Conservation (phyloP, 768 basidiomycete genomes). For the Collybiopsis luxurians region DNA sequence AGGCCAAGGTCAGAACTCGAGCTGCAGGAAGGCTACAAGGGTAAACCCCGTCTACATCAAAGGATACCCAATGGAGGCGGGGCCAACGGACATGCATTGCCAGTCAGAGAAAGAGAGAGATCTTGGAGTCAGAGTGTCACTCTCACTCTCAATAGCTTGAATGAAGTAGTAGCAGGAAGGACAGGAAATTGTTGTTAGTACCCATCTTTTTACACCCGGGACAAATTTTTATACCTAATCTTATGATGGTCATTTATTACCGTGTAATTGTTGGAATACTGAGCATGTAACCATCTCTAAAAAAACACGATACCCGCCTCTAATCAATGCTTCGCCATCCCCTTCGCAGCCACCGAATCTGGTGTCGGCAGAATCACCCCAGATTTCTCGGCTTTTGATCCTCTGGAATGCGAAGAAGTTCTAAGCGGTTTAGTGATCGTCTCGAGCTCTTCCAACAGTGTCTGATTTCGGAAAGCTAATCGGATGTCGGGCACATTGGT, state of each 20-base stretch:
- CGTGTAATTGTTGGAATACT: no score
- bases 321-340: background rate
- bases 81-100: no score
- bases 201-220: no score
- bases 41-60: background rate
- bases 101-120: no score
- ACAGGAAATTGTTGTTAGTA: no score
- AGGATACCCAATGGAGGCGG: background rate
- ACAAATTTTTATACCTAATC: no score
- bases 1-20: no score
- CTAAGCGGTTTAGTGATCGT: conserved; percentile 44
- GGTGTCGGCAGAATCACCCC: background rate
- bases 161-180: background rate
- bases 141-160: background rate
- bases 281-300: no score
- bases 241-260: no score
- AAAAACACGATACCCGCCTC: no score
- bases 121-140: background rate
- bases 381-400: background rate
- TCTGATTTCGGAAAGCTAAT: conserved; percentile 87
- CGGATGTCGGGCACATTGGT: conserved; percentile 97
- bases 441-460: conserved; percentile 80
- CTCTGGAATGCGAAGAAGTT: background rate
- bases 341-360: conserved; percentile 2
- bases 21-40: background rate